Conservation (phyloP, 2,329 filamentous ascomycete genomes). For the Calonectria pauciramosa region DNA sequence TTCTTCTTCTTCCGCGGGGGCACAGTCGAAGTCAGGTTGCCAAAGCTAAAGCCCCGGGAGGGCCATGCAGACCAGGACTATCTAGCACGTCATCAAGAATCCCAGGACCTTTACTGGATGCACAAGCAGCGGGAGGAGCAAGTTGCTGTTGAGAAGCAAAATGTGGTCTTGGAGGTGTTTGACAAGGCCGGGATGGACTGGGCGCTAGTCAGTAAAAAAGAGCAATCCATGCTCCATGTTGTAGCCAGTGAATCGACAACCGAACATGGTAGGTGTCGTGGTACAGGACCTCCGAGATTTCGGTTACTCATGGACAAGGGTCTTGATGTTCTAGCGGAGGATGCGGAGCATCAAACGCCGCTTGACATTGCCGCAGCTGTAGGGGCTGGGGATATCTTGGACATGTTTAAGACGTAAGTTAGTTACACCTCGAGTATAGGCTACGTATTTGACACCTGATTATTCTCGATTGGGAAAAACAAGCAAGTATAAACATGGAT, state of each 20-base stretch:
- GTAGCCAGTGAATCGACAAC: slow-evolving; percentile 40
- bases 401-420: slow-evolving; percentile 43
- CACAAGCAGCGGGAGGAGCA: background rate
- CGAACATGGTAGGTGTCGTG: slow-evolving; percentile 43
- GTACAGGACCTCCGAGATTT: slow-evolving; percentile 39
- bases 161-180: background rate
- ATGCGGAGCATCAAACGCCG: slow-evolving; percentile 45
- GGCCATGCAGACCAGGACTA: too few relatives aligned
- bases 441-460: too few relatives aligned
- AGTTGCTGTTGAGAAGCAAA: background rate
- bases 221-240: slow-evolving; percentile 8
- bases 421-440: background rate
- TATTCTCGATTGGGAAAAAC: too few relatives aligned
- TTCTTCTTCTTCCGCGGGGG: background rate
- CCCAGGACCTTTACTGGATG: too few relatives aligned
- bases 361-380: slow-evolving; percentile 52
- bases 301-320: slow-evolving; percentile 43
- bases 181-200: background rate
- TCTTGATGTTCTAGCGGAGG: slow-evolving; percentile 48
- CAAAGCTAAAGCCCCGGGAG: background rate
- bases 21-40: background rate
- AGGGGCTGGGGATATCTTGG: slow-evolving; percentile 42
- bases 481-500: too few relatives aligned
- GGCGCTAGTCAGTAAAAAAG: background rate
- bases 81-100: too few relatives aligned